Conservation (phyloP, 2,329 filamentous ascomycete genomes). For the Aspergillus sp. region DNA sequence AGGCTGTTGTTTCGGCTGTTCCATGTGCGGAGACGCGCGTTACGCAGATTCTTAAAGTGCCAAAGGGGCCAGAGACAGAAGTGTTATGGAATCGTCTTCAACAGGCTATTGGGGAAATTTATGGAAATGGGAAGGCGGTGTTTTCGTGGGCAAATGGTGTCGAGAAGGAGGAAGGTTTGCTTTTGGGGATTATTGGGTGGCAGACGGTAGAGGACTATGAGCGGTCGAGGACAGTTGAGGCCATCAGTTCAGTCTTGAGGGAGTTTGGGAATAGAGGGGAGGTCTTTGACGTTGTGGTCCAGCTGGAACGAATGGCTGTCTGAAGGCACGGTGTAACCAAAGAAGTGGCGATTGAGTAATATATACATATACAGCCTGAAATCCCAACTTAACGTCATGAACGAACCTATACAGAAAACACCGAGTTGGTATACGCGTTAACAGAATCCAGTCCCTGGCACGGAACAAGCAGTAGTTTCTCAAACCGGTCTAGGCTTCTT, state of each 20-base stretch:
- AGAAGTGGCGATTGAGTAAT: not conserved
- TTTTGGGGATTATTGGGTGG: not conserved
- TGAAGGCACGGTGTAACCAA: not conserved
- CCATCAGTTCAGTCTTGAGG: not conserved
- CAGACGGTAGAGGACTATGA: not conserved
- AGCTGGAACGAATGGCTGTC: not conserved
- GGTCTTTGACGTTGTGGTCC: not conserved
- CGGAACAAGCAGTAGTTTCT: conserved; percentile 6
- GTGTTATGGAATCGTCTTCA: not conserved
- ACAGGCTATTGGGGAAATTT: not conserved
- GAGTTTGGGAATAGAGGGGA: not conserved
- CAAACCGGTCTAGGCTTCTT: conserved; percentile 1
- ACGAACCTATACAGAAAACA: not conserved
- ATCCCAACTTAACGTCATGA: not conserved
- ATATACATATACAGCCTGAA: not conserved
- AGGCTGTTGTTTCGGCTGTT: not conserved
- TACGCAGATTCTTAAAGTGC: not conserved
- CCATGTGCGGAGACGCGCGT: not conserved
- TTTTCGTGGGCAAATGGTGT: not conserved
- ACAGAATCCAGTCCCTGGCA: conserved; percentile 4
- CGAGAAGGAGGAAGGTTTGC: not conserved
- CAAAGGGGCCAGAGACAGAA: not conserved
- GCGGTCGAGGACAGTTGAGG: not conserved
- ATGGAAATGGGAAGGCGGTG: not conserved
- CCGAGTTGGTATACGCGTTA: not conserved